Evolutionary conservation across 1,284 basidiomycete species (phyloP), one percentile per base, ranked within the genome.

Genomic region (Mycocalia duriaeana): DNA sequence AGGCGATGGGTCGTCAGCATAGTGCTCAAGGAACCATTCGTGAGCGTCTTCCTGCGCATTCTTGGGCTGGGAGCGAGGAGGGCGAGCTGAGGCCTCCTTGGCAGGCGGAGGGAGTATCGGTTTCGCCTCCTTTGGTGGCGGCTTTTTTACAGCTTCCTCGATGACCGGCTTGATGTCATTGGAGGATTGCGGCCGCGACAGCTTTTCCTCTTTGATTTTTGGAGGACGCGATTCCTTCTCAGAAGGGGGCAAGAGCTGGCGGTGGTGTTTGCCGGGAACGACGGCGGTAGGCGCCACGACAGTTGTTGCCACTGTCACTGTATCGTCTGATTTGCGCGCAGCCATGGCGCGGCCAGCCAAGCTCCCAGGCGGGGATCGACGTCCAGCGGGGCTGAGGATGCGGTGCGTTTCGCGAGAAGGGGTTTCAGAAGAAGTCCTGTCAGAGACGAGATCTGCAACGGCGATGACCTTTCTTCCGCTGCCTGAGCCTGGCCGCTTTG

Each of bases 11-110:
- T 66, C 59, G 41, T 69, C 62, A 28, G 68, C 63, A 53, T 69
- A 77, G 31, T 79, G 78, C 53, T 80, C 74, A 50, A 79, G 56
- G 44, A 81, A 64, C 77, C 78, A 81, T 55, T 81, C 77, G 54
- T 81, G 74, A 2, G 77, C 66, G 57, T 83, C 79, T 48, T 75
- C 70, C 45, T 70, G 59, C 40, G 57, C 52, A 31, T 24, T n/a
- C 24, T 50, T 57, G 8, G 51, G 45, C 26, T 38, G 52, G 42
- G 45, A 48, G 22, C 36, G 51, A 45, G 47, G 28, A 31, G 28
- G 8, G 28, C 9, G 28, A 9, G 28, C 28, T 9, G 28, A 31
- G 28, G 8, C 8, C n/a, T 37, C 44, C 36, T 45, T 9, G 37
- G 49, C 5, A 28, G 47, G 22, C 9, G 35, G 36, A 9, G 28